Evolutionary conservation across 2,329 filamentous ascomycete genomes (phyloP).

Genomic region (Parasarocladium wereldwijsianum): DNA sequence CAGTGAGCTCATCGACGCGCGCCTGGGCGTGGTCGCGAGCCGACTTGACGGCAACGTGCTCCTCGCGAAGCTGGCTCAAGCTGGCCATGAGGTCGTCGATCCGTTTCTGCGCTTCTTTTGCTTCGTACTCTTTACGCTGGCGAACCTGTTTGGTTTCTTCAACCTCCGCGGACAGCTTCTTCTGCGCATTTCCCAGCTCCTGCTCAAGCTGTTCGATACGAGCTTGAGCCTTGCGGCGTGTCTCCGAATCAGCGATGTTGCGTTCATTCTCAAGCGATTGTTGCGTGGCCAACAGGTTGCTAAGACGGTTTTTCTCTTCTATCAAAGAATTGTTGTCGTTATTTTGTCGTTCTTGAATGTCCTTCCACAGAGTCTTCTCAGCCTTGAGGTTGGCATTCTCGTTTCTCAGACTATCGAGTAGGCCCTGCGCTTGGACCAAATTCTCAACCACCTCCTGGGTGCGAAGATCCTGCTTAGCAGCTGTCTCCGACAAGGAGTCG

Average conservation of each 20-base stretch:
- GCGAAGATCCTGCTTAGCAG: slow-evolving; percentile 77
- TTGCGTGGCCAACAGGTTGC: slow-evolving; percentile 66
- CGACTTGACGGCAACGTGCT: slow-evolving; percentile 74
- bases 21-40: slow-evolving; percentile 78
- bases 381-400: slow-evolving; percentile 89
- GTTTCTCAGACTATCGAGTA: slow-evolving; percentile 75
- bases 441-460: slow-evolving; percentile 91
- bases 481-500: slow-evolving; percentile 61
- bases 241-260: slow-evolving; percentile 70
- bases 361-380: slow-evolving; percentile 89
- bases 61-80: slow-evolving; percentile 68
- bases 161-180: slow-evolving; percentile 67
- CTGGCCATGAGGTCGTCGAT: slow-evolving; percentile 83
- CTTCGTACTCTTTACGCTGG: slow-evolving; percentile 79
- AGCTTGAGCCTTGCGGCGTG: slow-evolving; percentile 61
- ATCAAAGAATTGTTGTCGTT: slow-evolving; percentile 77
- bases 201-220: slow-evolving; percentile 67
- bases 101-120: slow-evolving; percentile 73
- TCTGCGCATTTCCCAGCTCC: slow-evolving; percentile 65
- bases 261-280: slow-evolving; percentile 88
- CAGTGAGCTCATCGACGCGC: slow-evolving; percentile 74
- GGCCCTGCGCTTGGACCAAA: slow-evolving; percentile 67
- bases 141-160: slow-evolving; percentile 75
- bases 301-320: slow-evolving; percentile 74
- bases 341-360: slow-evolving; percentile 73